Conservation (phyloP, 352 stramenopile genomes). For the Peronospora tabacina region DNA sequence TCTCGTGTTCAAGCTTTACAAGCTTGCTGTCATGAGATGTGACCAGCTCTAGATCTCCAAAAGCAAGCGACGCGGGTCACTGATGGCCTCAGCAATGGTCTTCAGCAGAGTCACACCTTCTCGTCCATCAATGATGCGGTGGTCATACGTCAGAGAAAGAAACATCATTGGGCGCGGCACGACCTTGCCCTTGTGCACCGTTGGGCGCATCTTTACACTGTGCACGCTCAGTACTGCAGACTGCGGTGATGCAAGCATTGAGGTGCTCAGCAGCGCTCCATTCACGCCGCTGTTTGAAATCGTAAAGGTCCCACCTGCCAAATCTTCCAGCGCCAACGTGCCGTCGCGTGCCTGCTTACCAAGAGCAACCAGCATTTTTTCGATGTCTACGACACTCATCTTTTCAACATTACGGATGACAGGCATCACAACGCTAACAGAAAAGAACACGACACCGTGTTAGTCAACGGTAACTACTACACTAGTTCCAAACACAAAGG, state of each 20-base stretch:
- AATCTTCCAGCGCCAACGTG: slow-evolving; percentile 83
- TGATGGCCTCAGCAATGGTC: slow-evolving; percentile 95
- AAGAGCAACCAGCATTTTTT: slow-evolving; percentile 92
- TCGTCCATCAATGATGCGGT: slow-evolving; percentile 98
- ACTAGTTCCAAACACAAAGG: background rate
- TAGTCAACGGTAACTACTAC: slow-evolving; percentile 1
- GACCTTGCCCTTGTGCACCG: slow-evolving; percentile 90
- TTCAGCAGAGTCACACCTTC: slow-evolving; percentile 99
- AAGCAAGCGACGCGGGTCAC: slow-evolving; percentile 91
- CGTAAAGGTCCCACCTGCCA: slow-evolving; percentile 97
- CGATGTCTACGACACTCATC: slow-evolving; percentile 94
- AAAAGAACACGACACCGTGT: slow-evolving; percentile 2
- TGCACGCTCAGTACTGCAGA: slow-evolving; percentile 98
- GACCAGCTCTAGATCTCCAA: slow-evolving; percentile 50
- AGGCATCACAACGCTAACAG: slow-evolving; percentile 92
- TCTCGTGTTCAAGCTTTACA: background rate
- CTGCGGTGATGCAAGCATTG: slow-evolving; percentile 98
- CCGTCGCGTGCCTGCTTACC: slow-evolving; percentile 62
- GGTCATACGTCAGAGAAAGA: slow-evolving; percentile 98
- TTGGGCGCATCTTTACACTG: slow-evolving; percentile 94
- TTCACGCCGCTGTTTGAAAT: slow-evolving; percentile 97
- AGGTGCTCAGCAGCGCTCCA: slow-evolving; percentile 97
- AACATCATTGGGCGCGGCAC: slow-evolving; percentile 99
- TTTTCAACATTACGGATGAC: slow-evolving; percentile 96
- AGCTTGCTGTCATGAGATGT: background rate